phyloP scores from a whole-genome alignment of 768 basidiomycete genomes.

The Boletus reticulatus region DNA sequence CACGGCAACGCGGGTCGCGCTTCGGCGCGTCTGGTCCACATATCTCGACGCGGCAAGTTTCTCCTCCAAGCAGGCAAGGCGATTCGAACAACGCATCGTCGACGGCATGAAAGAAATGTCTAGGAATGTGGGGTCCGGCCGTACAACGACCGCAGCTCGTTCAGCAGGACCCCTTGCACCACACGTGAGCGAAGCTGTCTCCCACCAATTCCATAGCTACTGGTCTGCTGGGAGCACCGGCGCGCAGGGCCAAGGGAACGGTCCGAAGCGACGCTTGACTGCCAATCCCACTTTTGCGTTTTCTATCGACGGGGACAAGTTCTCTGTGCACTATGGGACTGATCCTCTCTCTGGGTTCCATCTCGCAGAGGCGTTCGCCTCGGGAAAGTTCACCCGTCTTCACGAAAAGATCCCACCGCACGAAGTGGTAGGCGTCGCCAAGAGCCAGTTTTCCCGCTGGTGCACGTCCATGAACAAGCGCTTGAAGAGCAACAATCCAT shows the following conservation, averaged over 20 bases:
- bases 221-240: slow-evolving; percentile 22
- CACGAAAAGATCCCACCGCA: neutral
- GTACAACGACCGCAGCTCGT: slow-evolving; percentile 13
- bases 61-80: slow-evolving; percentile 3
- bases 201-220: slow-evolving; percentile 19
- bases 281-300: slow-evolving; percentile 31
- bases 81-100: slow-evolving; percentile 8
- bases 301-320: slow-evolving; percentile 26
- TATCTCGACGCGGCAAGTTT: slow-evolving; percentile 13
- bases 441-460: slow-evolving; percentile 26
- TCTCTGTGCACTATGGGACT: slow-evolving; percentile 28
- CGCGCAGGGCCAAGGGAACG: neutral
- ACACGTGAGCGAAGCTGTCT: neutral
- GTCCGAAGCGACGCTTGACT: neutral
- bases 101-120: slow-evolving; percentile 10
- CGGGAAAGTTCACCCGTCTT: slow-evolving; percentile 3
- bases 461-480: slow-evolving; percentile 16
- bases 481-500: slow-evolving; percentile 12
- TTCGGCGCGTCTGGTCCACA: slow-evolving; percentile 20
- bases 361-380: slow-evolving; percentile 24
- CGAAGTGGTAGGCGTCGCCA: slow-evolving; percentile 15
- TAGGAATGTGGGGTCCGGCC: no score
- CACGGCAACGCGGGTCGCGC: slow-evolving; percentile 14
- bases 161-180: slow-evolving; percentile 26
- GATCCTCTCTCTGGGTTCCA: slow-evolving; percentile 31